Base-by-base conservation (phyloP, 2,329 filamentous ascomycete genomes). In the Neoascochyta sp. region DNA sequence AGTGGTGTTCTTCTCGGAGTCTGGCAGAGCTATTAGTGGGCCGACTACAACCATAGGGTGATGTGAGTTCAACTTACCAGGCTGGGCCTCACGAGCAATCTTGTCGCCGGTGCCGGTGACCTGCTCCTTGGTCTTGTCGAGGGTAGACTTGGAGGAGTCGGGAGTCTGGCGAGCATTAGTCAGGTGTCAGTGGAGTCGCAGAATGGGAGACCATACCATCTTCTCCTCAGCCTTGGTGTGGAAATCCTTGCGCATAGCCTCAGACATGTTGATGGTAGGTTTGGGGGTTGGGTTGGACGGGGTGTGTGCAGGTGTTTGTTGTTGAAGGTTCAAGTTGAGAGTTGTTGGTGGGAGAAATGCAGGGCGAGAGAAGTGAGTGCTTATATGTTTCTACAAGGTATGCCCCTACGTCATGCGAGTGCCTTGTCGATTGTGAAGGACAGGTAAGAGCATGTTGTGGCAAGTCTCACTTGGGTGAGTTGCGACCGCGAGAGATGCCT, bases 231-330 rank as follows among this genome's bases (percentile, higher is more conserved):
- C 63, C 73, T 78, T 73, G 64, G 66, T 55, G 47, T 61, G 52
- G 62, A 77, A 71, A 63, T 77, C 75, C 66, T 81, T 80, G 74
- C 77, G 76, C 54, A 68, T 70, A 50, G 62, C 31, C 65, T 80
- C 77, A 70, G 77, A 75, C 75, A 78, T 79, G 58, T 48, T 75
- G 62, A 50, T 56, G 40, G 34, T 36, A 50, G 50, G 34, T 35
- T 44, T 47, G 40, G 37, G 44, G 43, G 27, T 56, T 51, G 34
- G 41, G 48, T 39, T 41, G 44, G 37, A 19, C 42, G 50, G 41
- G 32, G 29, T 36, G 33, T 42, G 34, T 48, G 36, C 34, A 35
- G 34, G 33, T 41, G 21, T 29, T 10, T 36, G 32, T 34, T 29
- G 35, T n/a, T n/a, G n/a, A n/a, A n/a, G n/a, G n/a, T n/a, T n/a